Evolutionary conservation across 2,329 filamentous ascomycete species (phyloP).

Genomic region (Scytalidium lignicola): DNA sequence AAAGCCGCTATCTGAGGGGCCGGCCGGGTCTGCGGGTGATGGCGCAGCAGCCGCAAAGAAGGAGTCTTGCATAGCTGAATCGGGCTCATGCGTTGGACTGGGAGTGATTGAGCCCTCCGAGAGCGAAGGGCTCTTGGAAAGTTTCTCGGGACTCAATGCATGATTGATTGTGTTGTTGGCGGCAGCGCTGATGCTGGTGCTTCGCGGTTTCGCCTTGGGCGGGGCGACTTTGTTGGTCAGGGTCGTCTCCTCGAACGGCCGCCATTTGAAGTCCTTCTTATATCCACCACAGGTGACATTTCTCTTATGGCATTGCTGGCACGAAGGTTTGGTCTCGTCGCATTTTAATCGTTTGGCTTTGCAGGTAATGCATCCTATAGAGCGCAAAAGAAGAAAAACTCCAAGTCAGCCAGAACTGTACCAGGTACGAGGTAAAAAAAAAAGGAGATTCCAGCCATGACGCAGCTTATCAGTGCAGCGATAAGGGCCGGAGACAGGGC

Average conservation of each 20-base stretch:
- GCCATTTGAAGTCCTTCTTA: slow-evolving; percentile 73
- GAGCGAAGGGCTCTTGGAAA: slow-evolving; percentile 12
- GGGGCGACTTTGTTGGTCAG: slow-evolving; percentile 37
- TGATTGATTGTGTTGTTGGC: slow-evolving; percentile 9
- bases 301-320: slow-evolving; percentile 60
- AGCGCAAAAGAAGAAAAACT: background rate
- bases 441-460: background rate
- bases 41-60: slow-evolving; percentile 24
- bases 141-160: slow-evolving; percentile 13
- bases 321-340: slow-evolving; percentile 66
- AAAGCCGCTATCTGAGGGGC: background rate
- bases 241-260: slow-evolving; percentile 60
- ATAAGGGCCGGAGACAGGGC: slow-evolving; percentile 18
- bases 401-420: slow-evolving; percentile 5
- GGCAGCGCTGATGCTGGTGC: background rate
- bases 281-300: slow-evolving; percentile 65
- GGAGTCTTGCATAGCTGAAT: slow-evolving; percentile 23
- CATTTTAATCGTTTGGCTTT: slow-evolving; percentile 70
- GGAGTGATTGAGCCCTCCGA: slow-evolving; percentile 18
- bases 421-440: background rate
- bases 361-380: slow-evolving; percentile 64
- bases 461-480: slow-evolving; percentile 17
- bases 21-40: slow-evolving; percentile 11
- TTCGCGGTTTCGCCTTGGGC: slow-evolving; percentile 13
- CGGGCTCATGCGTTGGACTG: slow-evolving; percentile 16